Evolutionary conservation across 306 rosid species (phyloP), one percentile per base, ranked within the genome.

Genomic region (Cucurbita ficifolia): DNA sequence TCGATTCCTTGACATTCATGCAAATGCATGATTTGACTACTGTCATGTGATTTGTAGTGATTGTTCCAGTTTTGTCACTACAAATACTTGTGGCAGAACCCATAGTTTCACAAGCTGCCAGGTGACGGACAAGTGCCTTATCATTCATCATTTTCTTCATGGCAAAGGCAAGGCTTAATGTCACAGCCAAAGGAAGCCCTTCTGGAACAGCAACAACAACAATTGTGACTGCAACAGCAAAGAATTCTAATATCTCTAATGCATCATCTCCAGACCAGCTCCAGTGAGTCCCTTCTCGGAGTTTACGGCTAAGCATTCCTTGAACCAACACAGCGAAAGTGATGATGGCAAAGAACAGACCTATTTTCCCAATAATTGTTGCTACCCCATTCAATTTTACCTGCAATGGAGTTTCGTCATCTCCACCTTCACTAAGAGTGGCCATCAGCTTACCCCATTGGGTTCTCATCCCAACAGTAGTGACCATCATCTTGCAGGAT

Each of bases 61-160:
- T 81, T 58, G 98, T 94, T 59, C 98, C 98, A 9, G 97, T 90
- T 81, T 93, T 94, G 87, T 94, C 96, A 76, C 97, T 94, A 21
- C 99, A 94, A 65, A 94, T 94, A 57, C 85, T 85, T 55, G 96
- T 94, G 78, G 99, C 95, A 22, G 99, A 94, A 76, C 99, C 97
- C 99, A 94, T 94, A 4, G 96, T 94, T 80, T 91, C 99, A 53
- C 97, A 94, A n/a, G 99, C 99, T 14, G 99, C 99, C 56, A 94
- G 89, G 80, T 94, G 83, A 35, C 99, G 86, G 40, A 94, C 99
- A 36, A 94, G 97, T 42, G 99, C 99, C 75, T 89, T 94, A 76
- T 94, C 97, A 57, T 94, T 94, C 99, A 94, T 94, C 99, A 94
- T 94, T 78, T 91, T 88, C 80, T 94, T 89, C 97, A 94, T 94